Percentiles rank a stretch among this genome's conserved stretches.
Evolutionary conservation across 164 flowering plant species (phyloP).

Genomic region (Macadamia tetraphylla): DNA sequence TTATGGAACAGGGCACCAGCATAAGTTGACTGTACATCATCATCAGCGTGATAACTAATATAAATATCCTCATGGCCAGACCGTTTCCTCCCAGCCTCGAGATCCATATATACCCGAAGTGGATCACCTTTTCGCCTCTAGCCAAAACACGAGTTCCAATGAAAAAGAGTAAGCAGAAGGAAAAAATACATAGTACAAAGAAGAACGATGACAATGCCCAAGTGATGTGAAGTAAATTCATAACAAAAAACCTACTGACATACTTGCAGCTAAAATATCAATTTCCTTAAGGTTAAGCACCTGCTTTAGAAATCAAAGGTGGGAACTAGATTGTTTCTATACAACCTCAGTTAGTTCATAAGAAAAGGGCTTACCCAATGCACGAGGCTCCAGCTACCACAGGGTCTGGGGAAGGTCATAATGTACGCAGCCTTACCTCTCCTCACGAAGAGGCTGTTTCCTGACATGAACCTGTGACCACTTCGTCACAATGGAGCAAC

Average conservation of each 20-base stretch:
- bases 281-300: background rate
- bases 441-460: too few species aligned
- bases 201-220: background rate
- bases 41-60: slow-evolving; percentile 88
- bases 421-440: too few species aligned
- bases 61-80: slow-evolving; percentile 87
- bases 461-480: too few species aligned
- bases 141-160: slow-evolving; percentile 3
- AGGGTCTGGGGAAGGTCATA: too few species aligned
- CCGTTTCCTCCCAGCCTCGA: slow-evolving; percentile 82
- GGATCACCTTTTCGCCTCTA: slow-evolving; percentile 85
- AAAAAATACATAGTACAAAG: background rate
- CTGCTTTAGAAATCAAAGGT: background rate
- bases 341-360: too few species aligned
- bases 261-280: too few species aligned
- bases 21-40: slow-evolving; percentile 97
- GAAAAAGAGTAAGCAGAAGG: background rate
- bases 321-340: too few species aligned
- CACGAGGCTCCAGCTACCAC: too few species aligned
- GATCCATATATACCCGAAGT: slow-evolving; percentile 95
- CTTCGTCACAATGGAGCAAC: too few species aligned
- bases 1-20: slow-evolving; percentile 93
- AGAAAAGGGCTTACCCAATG: too few species aligned
- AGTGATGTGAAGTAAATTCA: background rate
- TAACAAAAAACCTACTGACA: background rate